Conservation (phyloP, 2,329 filamentous ascomycete genomes). For the Gnomoniopsis sp. region DNA sequence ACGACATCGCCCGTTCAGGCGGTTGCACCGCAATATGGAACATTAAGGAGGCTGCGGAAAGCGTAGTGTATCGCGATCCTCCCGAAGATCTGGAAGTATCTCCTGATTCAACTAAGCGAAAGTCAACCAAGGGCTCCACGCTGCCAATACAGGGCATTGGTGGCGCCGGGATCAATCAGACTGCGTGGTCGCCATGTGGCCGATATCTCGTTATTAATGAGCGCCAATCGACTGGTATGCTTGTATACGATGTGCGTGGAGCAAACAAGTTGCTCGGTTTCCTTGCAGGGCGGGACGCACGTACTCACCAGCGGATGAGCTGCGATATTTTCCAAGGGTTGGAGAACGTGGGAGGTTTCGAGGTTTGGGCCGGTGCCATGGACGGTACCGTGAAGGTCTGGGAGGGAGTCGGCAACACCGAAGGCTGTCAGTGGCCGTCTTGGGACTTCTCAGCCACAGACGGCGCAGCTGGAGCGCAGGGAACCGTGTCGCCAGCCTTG, state of each 20-base stretch:
- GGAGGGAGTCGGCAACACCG: conserved; percentile 49
- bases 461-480: conserved; percentile 23
- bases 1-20: conserved; percentile 55
- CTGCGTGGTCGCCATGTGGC: conserved; percentile 60
- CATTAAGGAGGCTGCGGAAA: conserved; percentile 52
- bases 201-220: conserved; percentile 62
- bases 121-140: neutral
- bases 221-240: conserved; percentile 49
- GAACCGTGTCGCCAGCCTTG: conserved; percentile 30
- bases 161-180: conserved; percentile 62
- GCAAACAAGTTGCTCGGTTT: conserved; percentile 54
- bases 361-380: conserved; percentile 60
- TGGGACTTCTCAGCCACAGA: conserved; percentile 48
- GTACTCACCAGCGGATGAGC: conserved; percentile 53
- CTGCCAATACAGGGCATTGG: conserved; percentile 33
- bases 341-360: conserved; percentile 41
- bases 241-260: conserved; percentile 62
- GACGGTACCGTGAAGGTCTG: conserved; percentile 55
- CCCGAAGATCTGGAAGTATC: neutral
- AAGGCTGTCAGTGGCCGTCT: conserved; percentile 40
- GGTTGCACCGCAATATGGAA: conserved; percentile 56
- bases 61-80: neutral
- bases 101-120: neutral
- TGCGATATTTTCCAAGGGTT: conserved; percentile 51
- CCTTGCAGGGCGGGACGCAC: conserved; percentile 46